Evolutionary conservation across 2,329 filamentous ascomycete species (phyloP).

Genomic region (Pseudogymnoascus sp.): DNA sequence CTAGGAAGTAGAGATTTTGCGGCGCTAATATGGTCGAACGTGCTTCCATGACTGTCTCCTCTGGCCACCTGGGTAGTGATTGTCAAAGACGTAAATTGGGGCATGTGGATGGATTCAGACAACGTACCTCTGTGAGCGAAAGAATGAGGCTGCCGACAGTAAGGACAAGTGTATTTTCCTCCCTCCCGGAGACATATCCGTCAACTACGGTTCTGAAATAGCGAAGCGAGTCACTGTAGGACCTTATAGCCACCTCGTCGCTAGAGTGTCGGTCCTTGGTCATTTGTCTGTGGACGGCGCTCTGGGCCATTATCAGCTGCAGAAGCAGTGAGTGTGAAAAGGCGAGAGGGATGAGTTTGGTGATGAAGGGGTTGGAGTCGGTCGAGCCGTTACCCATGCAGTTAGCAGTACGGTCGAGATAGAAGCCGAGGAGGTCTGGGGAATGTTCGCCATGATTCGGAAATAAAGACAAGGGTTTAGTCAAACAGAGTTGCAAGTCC

Average conservation of each 20-base stretch:
- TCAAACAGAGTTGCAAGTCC: background rate
- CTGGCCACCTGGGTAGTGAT: conserved; percentile 31
- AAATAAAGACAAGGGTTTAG: conserved; percentile 1
- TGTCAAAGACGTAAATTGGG: conserved; percentile 11
- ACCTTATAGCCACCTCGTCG: conserved; percentile 31
- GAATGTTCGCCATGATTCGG: conserved; percentile 27
- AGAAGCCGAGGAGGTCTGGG: conserved; percentile 41
- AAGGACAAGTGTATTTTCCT: conserved; percentile 34
- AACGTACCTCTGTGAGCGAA: conserved; percentile 40
- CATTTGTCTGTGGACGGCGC: conserved; percentile 33
- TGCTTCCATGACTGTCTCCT: conserved; percentile 40
- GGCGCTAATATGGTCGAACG: conserved; percentile 41
- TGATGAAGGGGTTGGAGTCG: conserved; percentile 39
- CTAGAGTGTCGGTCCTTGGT: conserved; percentile 24
- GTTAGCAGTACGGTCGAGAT: conserved; percentile 37
- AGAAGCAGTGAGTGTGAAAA: conserved; percentile 40
- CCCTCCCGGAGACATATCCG: conserved; percentile 31
- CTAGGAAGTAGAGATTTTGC: conserved; percentile 37
- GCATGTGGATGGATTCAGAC: background rate
- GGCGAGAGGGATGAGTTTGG: conserved; percentile 40
- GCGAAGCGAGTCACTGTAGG: conserved; percentile 33
- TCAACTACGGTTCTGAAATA: conserved; percentile 33
- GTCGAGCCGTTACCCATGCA: conserved; percentile 44
- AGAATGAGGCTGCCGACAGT: conserved; percentile 40
- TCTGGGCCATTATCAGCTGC: conserved; percentile 42